A percentile compares a stretch with the other conserved stretches of the same genome.
phyloP scores from a whole-genome alignment of 140 eudicot species.

The Oenanthe javanica region DNA sequence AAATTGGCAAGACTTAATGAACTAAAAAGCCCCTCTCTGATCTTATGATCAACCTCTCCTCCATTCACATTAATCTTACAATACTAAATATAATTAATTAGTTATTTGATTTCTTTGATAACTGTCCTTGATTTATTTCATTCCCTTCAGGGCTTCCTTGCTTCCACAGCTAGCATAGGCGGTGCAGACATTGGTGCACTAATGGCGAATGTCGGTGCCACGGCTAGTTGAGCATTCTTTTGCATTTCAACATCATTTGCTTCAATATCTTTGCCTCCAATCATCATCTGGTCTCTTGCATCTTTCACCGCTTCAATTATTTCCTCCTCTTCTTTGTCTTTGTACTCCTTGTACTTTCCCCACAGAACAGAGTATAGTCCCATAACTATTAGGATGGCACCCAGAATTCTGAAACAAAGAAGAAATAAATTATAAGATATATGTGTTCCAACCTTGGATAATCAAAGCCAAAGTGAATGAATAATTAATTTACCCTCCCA shows the following conservation, averaged over 20 bases:
- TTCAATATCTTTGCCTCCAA: conserved; percentile 28
- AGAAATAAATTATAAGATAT: not conserved
- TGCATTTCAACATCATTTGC: conserved; percentile 43
- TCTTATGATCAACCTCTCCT: not conserved
- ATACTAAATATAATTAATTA: not conserved
- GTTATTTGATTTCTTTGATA: not conserved
- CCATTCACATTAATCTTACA: not conserved
- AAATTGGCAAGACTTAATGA: conserved; percentile 12
- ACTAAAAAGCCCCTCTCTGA: conserved; percentile 31
- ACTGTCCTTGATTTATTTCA: not conserved
- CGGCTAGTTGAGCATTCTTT: conserved; percentile 19
- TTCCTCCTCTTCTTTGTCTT: conserved; percentile 54
- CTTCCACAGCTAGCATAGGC: conserved; percentile 68
- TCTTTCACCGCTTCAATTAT: conserved; percentile 58
- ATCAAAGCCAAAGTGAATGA: not conserved
- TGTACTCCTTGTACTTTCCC: conserved; percentile 90
- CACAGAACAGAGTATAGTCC: conserved; percentile 96
- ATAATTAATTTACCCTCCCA: not conserved
- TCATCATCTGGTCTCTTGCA: conserved; percentile 20
- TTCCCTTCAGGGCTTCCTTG: conserved; percentile 14
- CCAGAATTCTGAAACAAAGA: conserved; percentile 56
- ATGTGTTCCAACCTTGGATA: not conserved
- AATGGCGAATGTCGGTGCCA: conserved; percentile 30
- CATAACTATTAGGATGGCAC: conserved; percentile 66
- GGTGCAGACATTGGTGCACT: conserved; percentile 44